These are phyloP conservation scores for Sclerotinia borealis DNA, from an alignment of 2,329 filamentous ascomycete genomes.

Conservation along the genomic window DNA sequence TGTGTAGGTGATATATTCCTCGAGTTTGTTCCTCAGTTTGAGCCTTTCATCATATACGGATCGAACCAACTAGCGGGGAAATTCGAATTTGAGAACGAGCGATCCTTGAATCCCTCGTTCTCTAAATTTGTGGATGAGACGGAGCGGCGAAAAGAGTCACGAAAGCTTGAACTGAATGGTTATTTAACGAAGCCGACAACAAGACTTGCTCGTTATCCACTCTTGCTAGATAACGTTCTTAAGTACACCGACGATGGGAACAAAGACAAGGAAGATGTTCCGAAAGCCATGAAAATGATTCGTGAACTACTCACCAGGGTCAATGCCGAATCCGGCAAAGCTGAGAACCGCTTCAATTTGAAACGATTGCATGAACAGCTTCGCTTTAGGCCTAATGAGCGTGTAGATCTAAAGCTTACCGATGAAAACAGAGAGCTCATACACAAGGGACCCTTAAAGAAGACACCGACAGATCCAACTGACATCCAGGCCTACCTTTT, in stretches of 20 bases:
- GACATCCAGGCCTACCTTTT: conserved; percentile 95
- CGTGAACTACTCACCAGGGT: conserved; percentile 81
- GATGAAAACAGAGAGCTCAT: conserved; percentile 90
- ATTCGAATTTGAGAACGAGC: conserved; percentile 96
- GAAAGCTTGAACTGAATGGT: conserved; percentile 93
- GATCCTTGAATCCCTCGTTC: conserved; percentile 77
- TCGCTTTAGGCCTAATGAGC: conserved; percentile 83
- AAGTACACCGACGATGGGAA: conserved; percentile 89
- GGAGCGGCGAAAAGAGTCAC: conserved; percentile 89
- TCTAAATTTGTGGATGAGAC: conserved; percentile 93
- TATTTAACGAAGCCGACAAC: conserved; percentile 98
- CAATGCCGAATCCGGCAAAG: conserved; percentile 92
- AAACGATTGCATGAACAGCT: conserved; percentile 87
- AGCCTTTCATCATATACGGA: conserved; percentile 94
- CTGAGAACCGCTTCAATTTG: conserved; percentile 95
- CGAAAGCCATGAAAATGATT: conserved; percentile 80
- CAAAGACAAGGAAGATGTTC: conserved; percentile 85
- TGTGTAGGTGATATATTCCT: conserved; percentile 93
- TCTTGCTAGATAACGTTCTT: conserved; percentile 83
- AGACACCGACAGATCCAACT: conserved; percentile 76
- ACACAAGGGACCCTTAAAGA: conserved; percentile 92
- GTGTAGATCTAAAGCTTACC: conserved; percentile 87
- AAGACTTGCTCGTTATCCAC: conserved; percentile 84
- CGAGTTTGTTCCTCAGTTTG: conserved; percentile 85
- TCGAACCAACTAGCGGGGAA: conserved; percentile 95